These are phyloP conservation scores for Chytridium lagenaria DNA, from an alignment of 371 early-diverging fungal species.

Conservation along the genomic window DNA sequence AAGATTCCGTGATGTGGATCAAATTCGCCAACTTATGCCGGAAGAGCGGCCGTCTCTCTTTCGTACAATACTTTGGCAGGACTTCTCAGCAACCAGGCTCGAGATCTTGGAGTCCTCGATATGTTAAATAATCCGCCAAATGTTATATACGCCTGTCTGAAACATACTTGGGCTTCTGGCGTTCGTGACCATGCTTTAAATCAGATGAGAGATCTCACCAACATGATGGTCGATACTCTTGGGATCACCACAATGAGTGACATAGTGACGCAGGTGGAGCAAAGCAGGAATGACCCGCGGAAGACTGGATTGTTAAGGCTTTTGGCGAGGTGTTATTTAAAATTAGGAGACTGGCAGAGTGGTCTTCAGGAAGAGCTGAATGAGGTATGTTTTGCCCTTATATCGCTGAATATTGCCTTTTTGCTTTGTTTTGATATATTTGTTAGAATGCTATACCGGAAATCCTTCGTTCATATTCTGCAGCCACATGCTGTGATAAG, in stretches of 20 bases:
- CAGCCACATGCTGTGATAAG: slow-evolving; percentile 88
- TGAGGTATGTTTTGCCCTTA: background rate
- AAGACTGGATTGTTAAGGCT: slow-evolving; percentile 55
- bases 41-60: slow-evolving; percentile 83
- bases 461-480: slow-evolving; percentile 76
- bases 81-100: slow-evolving; percentile 52
- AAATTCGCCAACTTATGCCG: slow-evolving; percentile 93
- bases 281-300: slow-evolving; percentile 28
- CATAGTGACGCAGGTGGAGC: slow-evolving; percentile 32
- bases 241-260: slow-evolving; percentile 43
- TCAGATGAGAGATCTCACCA: slow-evolving; percentile 48
- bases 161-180: slow-evolving; percentile 89
- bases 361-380: slow-evolving; percentile 73
- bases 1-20: slow-evolving; percentile 92
- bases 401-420: too few relatives aligned
- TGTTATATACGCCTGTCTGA: slow-evolving; percentile 90
- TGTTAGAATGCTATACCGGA: slow-evolving; percentile 63
- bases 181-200: slow-evolving; percentile 38
- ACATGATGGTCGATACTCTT: slow-evolving; percentile 53
- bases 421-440: too few relatives aligned
- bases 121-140: slow-evolving; percentile 60
- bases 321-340: slow-evolving; percentile 86
- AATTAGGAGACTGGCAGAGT: slow-evolving; percentile 90
- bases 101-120: slow-evolving; percentile 38
- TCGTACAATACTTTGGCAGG: slow-evolving; percentile 78